Base-by-base conservation (phyloP, 192 early-diverging fungal species). In the Coemansia brasiliensis region DNA sequence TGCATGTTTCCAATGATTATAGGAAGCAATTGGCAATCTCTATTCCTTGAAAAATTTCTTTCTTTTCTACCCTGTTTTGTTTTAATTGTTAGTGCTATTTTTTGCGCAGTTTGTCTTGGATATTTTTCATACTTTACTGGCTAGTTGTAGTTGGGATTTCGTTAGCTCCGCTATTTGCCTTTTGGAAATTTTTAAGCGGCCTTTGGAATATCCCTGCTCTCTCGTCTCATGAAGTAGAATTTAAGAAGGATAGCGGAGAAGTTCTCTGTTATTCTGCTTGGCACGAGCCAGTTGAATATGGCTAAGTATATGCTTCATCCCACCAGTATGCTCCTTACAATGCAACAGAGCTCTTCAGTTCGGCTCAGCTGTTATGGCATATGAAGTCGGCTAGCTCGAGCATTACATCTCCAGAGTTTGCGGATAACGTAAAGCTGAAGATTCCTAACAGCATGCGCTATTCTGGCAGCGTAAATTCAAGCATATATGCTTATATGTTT, bases 341-440 rank as follows among this genome's bases (percentile, higher is more conserved):
- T 10, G 20, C 22, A 18, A 21, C 16, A 10, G 32, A 45, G 15
- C 52, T 50, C 22, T 60, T 60, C n/a, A 49, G 29, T 4, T 27
- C 58, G 9, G 58, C 58, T 5, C 58, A 60, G 39, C 37, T 60
- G 5, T 49, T 60, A 13, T 60, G 58, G 49, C 58, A 52, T 15
- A 27, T 41, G 18, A 49, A 60, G 16, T 45, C 58, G 9, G 39
- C 32, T 5, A 52, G 22, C 37, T 9, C 40, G 2, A 24, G 15
- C 21, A 52, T 52, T n/a, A 48, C 12, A 13, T 42, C 50, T 25
- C 58, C 58, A 18, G 20, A 38, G 15, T 16, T 41, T 49, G 32
- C 20, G 6, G 22, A 25, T 11, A 41, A 37, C 1, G 58, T 11
- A 0, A 5, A 7, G 16, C 25, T 60, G 17, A 3, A 60, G 5